A percentile compares a stretch with the other conserved stretches of the same genome.
These are phyloP conservation scores for Mucor plumbeus DNA, from an alignment of 371 early-diverging fungal genomes.

Conservation along the genomic window DNA sequence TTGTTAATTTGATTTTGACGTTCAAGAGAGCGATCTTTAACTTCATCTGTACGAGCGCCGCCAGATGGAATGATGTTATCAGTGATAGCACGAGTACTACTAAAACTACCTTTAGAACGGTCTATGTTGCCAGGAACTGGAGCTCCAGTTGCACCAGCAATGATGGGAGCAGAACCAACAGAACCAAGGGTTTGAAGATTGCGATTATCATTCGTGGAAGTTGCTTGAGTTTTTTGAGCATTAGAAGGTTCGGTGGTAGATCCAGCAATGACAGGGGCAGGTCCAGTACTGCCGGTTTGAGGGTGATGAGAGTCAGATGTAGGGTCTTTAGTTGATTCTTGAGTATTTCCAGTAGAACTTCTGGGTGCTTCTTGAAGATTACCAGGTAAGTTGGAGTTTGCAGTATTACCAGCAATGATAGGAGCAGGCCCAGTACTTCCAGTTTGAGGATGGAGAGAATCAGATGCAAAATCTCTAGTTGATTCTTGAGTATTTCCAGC, in stretches of 20 bases:
- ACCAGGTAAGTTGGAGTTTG: too few species aligned
- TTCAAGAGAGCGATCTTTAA: constrained; percentile 7
- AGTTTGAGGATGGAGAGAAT: neutral
- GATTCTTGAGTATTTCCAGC: too few species aligned
- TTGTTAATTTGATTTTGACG: neutral
- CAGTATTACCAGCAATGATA: neutral
- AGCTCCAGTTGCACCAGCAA: constrained; percentile 6
- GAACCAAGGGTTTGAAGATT: neutral
- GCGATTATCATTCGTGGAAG: neutral
- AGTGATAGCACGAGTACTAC: constrained; percentile 26
- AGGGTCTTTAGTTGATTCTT: neutral
- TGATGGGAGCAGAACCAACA: neutral
- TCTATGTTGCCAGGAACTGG: neutral
- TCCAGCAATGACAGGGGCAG: constrained; percentile 3
- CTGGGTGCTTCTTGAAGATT: too few species aligned
- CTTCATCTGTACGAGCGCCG: constrained; percentile 4
- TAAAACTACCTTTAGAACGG: constrained; percentile 17
- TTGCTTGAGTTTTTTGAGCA: neutral
- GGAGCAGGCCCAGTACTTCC: neutral
- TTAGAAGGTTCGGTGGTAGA: neutral
- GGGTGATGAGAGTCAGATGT: neutral
- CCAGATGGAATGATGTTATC: constrained; percentile 13
- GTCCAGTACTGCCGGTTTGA: neutral
- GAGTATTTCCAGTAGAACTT: too few species aligned
- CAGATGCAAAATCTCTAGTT: neutral